Percentiles rank a stretch among this genome's conserved stretches.
Conservation (phyloP, 2,329 filamentous ascomycete genomes). For the Saccharata proteae region DNA sequence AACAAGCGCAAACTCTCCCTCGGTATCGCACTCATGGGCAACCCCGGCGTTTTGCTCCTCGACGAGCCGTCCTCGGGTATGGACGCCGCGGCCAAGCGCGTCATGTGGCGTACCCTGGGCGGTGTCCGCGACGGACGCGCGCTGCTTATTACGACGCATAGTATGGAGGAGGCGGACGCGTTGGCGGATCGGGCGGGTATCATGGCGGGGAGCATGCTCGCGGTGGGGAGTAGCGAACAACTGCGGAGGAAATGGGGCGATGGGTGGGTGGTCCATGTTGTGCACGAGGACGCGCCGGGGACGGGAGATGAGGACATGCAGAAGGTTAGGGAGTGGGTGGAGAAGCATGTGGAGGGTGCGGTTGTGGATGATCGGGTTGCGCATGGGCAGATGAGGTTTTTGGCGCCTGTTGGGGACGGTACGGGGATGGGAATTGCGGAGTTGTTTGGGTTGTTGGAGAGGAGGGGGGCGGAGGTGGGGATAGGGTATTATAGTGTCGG, state of each 20-base stretch:
- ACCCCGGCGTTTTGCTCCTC: constrained; percentile 73
- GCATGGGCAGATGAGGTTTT: constrained; percentile 78
- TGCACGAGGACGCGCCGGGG: constrained; percentile 61
- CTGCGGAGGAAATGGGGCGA: constrained; percentile 67
- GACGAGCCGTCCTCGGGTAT: constrained; percentile 85
- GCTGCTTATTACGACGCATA: constrained; percentile 80
- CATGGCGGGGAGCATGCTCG: constrained; percentile 74
- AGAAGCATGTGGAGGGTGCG: constrained; percentile 47
- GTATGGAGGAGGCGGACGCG: constrained; percentile 90
- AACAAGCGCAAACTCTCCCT: constrained; percentile 89
- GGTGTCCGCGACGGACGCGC: constrained; percentile 62
- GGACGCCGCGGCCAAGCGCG: constrained; percentile 78
- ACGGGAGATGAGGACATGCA: constrained; percentile 58
- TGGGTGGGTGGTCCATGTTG: constrained; percentile 68
- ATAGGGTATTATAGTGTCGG: constrained; percentile 80
- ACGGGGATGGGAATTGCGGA: constrained; percentile 39
- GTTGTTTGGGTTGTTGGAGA: constrained; percentile 62
- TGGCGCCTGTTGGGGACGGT: constrained; percentile 9
- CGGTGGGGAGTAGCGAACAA: constrained; percentile 62
- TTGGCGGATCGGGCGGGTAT: constrained; percentile 85
- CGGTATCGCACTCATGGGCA: constrained; percentile 85
- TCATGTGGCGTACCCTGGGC: constrained; percentile 83
- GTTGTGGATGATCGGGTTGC: constrained; percentile 55
- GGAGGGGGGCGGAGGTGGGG: constrained; percentile 47
- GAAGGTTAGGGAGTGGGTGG: constrained; percentile 54